Conservation (phyloP, 331 rosid species). For the Quercus tomentella region DNA sequence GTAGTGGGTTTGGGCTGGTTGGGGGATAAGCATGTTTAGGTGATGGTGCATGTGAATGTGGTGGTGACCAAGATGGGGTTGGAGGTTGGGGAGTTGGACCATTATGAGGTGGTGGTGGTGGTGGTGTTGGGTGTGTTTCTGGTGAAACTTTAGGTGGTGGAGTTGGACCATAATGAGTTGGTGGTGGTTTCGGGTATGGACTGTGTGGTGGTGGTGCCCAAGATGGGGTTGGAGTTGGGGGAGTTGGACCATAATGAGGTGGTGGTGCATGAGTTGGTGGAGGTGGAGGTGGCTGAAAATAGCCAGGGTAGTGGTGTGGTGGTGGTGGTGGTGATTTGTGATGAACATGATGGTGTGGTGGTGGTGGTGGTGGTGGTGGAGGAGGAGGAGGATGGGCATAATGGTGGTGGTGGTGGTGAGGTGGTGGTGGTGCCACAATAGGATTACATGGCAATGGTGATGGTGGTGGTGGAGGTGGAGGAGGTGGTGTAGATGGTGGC, state of each 20-base stretch:
- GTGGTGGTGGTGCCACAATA: conserved; percentile 11
- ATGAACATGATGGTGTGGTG: neutral
- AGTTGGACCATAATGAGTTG: neutral
- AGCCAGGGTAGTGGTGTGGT: neutral
- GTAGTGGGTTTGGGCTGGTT: neutral
- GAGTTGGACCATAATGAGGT: neutral
- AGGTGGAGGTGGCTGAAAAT: conserved; percentile 1
- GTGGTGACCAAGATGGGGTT: neutral
- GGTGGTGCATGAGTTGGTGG: neutral
- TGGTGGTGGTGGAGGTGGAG: conserved; percentile 1
- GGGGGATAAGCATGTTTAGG: neutral
- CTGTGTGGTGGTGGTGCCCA: neutral
- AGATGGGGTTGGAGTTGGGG: neutral
- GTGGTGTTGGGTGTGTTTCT: neutral
- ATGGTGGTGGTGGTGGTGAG: conserved; percentile 16
- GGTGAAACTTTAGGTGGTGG: conserved; percentile 13
- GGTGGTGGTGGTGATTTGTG: neutral
- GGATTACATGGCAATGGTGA: conserved; percentile 17
- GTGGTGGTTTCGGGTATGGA: neutral
- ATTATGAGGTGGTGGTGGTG: neutral
- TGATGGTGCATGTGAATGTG: neutral
- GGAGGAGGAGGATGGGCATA: conserved; percentile 6
- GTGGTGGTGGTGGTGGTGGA: conserved; percentile 1
- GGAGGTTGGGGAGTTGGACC: conserved; percentile 17
- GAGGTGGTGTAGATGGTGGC: conserved; percentile 26